Percentiles rank a stretch among this genome's conserved stretches.
These are phyloP conservation scores for Imleria badia DNA, from an alignment of 768 basidiomycete genomes.

Conservation along the genomic window DNA sequence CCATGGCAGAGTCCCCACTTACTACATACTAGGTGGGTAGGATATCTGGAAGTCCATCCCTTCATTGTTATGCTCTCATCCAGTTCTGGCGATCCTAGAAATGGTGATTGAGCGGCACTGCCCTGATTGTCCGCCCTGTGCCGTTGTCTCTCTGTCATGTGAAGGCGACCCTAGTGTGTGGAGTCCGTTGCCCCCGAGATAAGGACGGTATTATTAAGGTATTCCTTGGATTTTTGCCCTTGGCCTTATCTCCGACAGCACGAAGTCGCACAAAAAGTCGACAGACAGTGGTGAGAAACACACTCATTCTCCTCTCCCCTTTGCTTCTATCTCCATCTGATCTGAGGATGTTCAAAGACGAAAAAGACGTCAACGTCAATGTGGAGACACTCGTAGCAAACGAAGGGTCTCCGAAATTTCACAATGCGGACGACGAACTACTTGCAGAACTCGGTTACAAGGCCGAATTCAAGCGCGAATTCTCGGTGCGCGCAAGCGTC, in stretches of 20 bases:
- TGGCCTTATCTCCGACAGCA: conserved; percentile 18
- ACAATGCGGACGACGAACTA: conserved; percentile 51
- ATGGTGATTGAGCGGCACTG: neutral
- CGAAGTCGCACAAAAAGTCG: neutral
- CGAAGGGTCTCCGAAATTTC: conserved; percentile 19
- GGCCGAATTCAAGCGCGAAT: conserved; percentile 72
- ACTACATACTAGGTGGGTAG: too few relatives aligned
- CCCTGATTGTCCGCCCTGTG: neutral
- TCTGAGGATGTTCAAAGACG: conserved; percentile 18
- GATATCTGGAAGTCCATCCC: neutral
- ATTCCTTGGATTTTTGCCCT: neutral
- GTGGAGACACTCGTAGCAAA: conserved; percentile 11
- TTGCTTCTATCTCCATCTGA: neutral
- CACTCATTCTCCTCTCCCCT: neutral
- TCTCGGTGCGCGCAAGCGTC: conserved; percentile 49
- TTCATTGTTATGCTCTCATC: neutral
- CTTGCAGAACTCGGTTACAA: conserved; percentile 71
- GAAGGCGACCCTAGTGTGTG: neutral
- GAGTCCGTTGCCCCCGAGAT: conserved; percentile 4
- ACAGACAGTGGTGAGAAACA: conserved; percentile 1
- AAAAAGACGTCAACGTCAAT: conserved; percentile 16
- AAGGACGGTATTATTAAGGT: conserved; percentile 13
- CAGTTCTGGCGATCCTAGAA: neutral
- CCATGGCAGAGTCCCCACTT: too few relatives aligned
- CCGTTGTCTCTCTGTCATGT: neutral